These are phyloP conservation scores for Sphagnum fallax DNA, from an alignment of 228 moss, liverwort and hornwort genomes.

Conservation along the genomic window DNA sequence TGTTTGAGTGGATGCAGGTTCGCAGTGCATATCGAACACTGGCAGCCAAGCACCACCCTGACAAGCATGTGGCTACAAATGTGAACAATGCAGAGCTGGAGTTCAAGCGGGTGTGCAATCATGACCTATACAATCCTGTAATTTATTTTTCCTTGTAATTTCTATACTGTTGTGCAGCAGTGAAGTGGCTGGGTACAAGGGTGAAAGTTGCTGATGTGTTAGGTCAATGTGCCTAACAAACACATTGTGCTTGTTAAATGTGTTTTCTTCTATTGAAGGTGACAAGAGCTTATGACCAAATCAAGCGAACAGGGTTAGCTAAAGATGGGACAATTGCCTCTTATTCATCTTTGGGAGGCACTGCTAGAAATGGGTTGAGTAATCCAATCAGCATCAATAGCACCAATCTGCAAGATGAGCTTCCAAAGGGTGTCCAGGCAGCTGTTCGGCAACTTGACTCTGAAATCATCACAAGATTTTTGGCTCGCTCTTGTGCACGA, in stretches of 20 bases:
- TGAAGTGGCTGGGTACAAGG: too few species aligned
- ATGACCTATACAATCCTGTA: not conserved
- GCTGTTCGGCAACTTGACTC: slow-evolving; percentile 86
- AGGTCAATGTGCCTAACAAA: too few species aligned
- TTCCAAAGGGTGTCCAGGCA: slow-evolving; percentile 51
- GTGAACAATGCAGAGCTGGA: slow-evolving; percentile 40
- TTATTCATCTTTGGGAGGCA: slow-evolving; percentile 80
- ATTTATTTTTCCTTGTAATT: not conserved
- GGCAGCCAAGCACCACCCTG: slow-evolving; percentile 85
- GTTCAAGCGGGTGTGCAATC: slow-evolving; percentile 57
- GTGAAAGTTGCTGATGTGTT: too few species aligned
- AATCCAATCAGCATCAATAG: slow-evolving; percentile 80
- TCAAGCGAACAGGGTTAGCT: slow-evolving; percentile 78
- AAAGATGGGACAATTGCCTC: slow-evolving; percentile 47
- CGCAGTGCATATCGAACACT: slow-evolving; percentile 77
- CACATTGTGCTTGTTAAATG: too few species aligned
- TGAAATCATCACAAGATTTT: slow-evolving; percentile 66
- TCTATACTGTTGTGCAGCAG: too few species aligned
- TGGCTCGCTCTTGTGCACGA: slow-evolving; percentile 80
- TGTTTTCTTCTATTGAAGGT: slow-evolving; percentile 27
- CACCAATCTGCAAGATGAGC: slow-evolving; percentile 48
- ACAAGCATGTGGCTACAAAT: slow-evolving; percentile 48
- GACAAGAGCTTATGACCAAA: slow-evolving; percentile 80
- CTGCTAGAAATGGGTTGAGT: slow-evolving; percentile 71
- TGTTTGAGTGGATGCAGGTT: slow-evolving; percentile 28